These are phyloP conservation scores for Cicer yamashitae DNA, from an alignment of 306 rosid species.

Conservation along the genomic window DNA sequence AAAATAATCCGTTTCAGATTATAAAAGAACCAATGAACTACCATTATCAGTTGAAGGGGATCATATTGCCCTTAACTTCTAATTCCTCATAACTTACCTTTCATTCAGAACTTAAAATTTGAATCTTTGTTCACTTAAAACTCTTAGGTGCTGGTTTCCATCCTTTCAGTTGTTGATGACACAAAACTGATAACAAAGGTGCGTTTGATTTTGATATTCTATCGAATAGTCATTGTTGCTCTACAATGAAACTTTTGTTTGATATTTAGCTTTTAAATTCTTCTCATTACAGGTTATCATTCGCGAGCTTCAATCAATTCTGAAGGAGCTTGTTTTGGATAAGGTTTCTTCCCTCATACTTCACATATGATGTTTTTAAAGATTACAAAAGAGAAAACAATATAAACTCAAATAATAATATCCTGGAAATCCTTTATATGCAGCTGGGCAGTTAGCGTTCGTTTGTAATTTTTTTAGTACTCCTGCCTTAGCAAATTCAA, in stretches of 20 bases:
- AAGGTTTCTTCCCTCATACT: constrained; percentile 64
- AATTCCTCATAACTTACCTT: constrained; percentile 13
- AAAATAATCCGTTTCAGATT: not conserved
- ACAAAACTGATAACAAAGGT: constrained; percentile 92
- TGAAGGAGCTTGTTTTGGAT: constrained; percentile 78
- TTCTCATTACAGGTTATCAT: constrained; percentile 68
- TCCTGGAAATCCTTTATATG: constrained; percentile 8
- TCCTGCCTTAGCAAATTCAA: constrained; percentile 17
- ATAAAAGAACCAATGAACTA: constrained; percentile 1
- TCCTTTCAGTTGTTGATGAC: constrained; percentile 86
- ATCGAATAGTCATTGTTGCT: constrained; percentile 25
- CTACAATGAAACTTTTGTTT: constrained; percentile 22
- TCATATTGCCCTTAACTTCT: constrained; percentile 3
- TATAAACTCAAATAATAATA: constrained; percentile 15
- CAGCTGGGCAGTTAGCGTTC: constrained; percentile 29
- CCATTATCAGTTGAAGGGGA: constrained; percentile 14
- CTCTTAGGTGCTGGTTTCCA: constrained; percentile 80
- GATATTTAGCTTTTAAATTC: constrained; percentile 36
- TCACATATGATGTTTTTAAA: constrained; percentile 7
- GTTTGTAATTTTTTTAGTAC: not conserved
- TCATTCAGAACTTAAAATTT: constrained; percentile 27
- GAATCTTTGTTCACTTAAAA: constrained; percentile 25
- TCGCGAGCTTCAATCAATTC: constrained; percentile 65
- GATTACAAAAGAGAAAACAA: constrained; percentile 25
- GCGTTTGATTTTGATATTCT: constrained; percentile 40